phyloP scores from a whole-genome alignment of 108 stramenopile genomes.

The Cylindrotheca closterium region DNA sequence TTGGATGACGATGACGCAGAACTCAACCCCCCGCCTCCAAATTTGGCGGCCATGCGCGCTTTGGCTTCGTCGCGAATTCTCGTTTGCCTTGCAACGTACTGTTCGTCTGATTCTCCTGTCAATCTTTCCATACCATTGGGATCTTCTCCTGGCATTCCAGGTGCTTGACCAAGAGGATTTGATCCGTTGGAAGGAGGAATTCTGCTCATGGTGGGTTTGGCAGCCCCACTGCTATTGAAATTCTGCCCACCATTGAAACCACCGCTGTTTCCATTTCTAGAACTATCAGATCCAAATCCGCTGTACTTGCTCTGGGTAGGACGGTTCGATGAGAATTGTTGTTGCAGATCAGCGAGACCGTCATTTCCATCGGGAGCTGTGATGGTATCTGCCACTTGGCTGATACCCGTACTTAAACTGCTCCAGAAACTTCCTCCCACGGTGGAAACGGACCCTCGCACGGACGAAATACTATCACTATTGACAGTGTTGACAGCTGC shows the following conservation, averaged over 20 bases:
- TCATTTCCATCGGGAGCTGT: slow-evolving; percentile 63
- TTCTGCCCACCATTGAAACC: background rate
- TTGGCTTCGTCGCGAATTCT: slow-evolving; percentile 79
- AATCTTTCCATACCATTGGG: slow-evolving; percentile 85
- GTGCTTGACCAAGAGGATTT: slow-evolving; percentile 41
- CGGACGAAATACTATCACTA: slow-evolving; percentile 27
- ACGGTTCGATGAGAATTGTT: slow-evolving; percentile 63
- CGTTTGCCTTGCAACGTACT: slow-evolving; percentile 90
- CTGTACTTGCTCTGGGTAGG: slow-evolving; percentile 65
- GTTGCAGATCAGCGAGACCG: slow-evolving; percentile 68
- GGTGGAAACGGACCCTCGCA: slow-evolving; percentile 18
- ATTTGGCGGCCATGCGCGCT: slow-evolving; percentile 87
- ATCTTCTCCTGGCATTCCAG: slow-evolving; percentile 75
- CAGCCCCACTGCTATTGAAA: background rate
- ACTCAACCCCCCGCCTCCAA: slow-evolving; percentile 62
- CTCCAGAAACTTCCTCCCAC: slow-evolving; percentile 82
- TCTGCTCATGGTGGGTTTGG: background rate
- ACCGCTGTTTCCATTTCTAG: slow-evolving; percentile 1
- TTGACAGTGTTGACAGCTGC: slow-evolving; percentile 19
- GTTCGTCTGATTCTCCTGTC: slow-evolving; percentile 86
- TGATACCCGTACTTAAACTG: slow-evolving; percentile 54
- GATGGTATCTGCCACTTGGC: slow-evolving; percentile 50
- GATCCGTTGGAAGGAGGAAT: slow-evolving; percentile 1
- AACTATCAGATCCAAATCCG: slow-evolving; percentile 68
- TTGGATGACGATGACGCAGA: slow-evolving; percentile 35